Percentiles rank a stretch among this genome's conserved stretches.
Conservation (phyloP, 1,139 yeast genomes). For the Saccharomyces hybrid region DNA sequence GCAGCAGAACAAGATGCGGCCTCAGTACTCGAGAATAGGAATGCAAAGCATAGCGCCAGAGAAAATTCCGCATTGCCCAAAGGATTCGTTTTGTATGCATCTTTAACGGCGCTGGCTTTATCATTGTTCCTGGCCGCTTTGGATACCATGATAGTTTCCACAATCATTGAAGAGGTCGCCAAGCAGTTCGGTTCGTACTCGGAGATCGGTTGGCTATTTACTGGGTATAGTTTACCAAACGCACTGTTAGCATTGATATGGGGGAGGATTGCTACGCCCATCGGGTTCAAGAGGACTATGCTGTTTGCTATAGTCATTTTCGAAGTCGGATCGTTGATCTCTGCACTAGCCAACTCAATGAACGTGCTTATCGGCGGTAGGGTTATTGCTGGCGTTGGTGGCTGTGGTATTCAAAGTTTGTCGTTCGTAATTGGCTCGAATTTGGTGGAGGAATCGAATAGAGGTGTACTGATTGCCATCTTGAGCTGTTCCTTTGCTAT, state of each 20-base stretch:
- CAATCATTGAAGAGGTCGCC: conserved; percentile 51
- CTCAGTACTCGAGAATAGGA: neutral
- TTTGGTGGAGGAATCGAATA: conserved; percentile 48
- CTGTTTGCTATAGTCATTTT: conserved; percentile 46
- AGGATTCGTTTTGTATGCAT: conserved; percentile 14
- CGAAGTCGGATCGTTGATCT: conserved; percentile 54
- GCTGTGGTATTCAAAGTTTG: conserved; percentile 59
- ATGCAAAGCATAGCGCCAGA: neutral
- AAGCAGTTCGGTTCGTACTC: conserved; percentile 46
- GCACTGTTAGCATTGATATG: conserved; percentile 52
- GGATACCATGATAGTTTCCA: conserved; percentile 60
- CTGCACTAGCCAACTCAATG: conserved; percentile 52
- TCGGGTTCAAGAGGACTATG: conserved; percentile 52
- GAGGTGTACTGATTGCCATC: conserved; percentile 46
- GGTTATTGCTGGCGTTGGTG: conserved; percentile 66
- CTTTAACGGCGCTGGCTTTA: conserved; percentile 41
- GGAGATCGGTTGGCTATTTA: conserved; percentile 53
- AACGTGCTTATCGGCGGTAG: conserved; percentile 61
- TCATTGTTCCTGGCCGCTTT: conserved; percentile 55
- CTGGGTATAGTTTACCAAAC: conserved; percentile 55
- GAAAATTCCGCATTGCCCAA: neutral
- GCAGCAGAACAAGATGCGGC: neutral
- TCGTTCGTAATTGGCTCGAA: conserved; percentile 55
- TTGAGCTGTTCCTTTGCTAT: conserved; percentile 50
- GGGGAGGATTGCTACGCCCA: conserved; percentile 54